phyloP scores from a whole-genome alignment of 2,329 filamentous ascomycete species.

The Ophiostoma perfectum region DNA sequence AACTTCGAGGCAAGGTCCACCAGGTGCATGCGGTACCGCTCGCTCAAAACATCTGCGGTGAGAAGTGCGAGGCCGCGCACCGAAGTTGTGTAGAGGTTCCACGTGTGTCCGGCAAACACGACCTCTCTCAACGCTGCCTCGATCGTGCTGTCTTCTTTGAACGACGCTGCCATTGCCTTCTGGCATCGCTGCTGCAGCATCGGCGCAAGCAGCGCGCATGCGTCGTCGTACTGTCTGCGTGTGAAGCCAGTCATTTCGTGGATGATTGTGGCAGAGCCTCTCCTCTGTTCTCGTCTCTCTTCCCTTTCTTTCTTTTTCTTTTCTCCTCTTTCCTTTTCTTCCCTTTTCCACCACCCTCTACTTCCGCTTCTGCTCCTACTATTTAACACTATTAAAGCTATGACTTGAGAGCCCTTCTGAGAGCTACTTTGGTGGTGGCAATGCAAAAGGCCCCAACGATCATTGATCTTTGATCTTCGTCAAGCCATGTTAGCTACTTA shows the following conservation, averaged over 20 bases:
- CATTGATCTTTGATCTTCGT: no score
- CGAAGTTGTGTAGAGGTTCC: not conserved
- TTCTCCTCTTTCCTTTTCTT: no score
- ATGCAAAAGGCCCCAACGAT: no score
- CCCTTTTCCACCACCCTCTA: no score
- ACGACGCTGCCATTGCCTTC: not conserved
- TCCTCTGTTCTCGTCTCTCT: no score
- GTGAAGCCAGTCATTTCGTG: not conserved
- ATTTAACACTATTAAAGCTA: no score
- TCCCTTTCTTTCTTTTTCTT: no score
- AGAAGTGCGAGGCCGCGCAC: not conserved
- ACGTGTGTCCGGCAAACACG: not conserved
- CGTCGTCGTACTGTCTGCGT: not conserved
- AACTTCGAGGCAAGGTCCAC: not conserved
- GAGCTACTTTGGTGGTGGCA: no score
- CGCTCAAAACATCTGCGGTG: not conserved
- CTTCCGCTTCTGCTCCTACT: no score
- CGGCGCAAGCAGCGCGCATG: not conserved
- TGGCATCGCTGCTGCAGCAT: not conserved
- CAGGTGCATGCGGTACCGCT: not conserved
- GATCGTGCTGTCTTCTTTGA: not conserved
- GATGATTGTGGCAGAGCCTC: not conserved
- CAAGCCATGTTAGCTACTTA: no score
- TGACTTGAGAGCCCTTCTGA: no score
- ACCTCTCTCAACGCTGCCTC: not conserved